Evolutionary conservation across 257 asterid genomes (phyloP), one percentile per base, ranked within the genome.

Genomic region (Coffea eugenioides): DNA sequence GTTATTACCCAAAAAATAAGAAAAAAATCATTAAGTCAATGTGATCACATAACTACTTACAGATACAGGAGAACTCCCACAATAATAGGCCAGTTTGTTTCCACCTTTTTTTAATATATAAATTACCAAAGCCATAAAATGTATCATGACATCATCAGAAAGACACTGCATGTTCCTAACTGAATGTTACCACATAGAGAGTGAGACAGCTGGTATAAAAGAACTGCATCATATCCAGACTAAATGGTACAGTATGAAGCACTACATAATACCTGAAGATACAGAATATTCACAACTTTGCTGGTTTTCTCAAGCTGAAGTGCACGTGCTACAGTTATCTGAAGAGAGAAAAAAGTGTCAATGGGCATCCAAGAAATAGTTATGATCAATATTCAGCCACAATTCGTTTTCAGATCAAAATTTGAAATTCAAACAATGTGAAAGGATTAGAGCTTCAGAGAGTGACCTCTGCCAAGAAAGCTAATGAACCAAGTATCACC

Each of bases 231-330:
- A 52, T 34, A 73, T 23, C 31, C 65, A 15, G 34, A 52, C 18
- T 18, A 52, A 52, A 18, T 57, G 39, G 62, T 13, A 10, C 5
- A 13, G 45, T 57, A 56, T 11, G 43, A 18, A 75, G n/a, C 8
- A 59, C 6, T 23, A 36, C 68, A 36, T 23, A 36, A 27, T 68
- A 86, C 89, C 89, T 86, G 86, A 36, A 86, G 78, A 77, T 81
- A 86, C 77, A 69, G 82, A 70, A 86, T 68, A 77, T 86, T 86
- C 79, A 77, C 81, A 80, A 82, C 81, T 77, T 73, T 86, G 82
- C 86, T 75, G 48, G 86, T 84, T 80, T 86, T 86, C 80, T 86
- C 89, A 45, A 86, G 88, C 86, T 86, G 87, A 69, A 86, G 89
- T 79, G 83, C 89, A 77, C 86, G 87, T 18, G 89, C 89, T 59